Evolutionary conservation across 352 stramenopile species (phyloP).

Genomic region (Globisporangium irregulare): DNA sequence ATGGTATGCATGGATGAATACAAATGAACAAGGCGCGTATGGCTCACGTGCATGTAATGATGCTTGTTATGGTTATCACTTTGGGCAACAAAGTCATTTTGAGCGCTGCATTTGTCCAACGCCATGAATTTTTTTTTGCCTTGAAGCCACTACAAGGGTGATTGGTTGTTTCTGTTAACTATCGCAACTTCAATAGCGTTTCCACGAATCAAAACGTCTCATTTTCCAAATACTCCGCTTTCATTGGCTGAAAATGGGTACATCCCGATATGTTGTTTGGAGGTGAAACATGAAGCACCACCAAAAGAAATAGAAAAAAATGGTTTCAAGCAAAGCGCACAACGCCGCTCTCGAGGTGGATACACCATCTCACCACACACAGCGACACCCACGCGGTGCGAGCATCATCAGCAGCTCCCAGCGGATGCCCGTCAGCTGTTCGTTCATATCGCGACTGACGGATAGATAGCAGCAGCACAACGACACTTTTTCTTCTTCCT

Average conservation of each 20-base stretch:
- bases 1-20: background rate
- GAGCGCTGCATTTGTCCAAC: background rate
- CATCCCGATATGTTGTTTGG: background rate
- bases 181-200: constrained; percentile 15
- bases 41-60: background rate
- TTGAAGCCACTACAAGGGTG: background rate
- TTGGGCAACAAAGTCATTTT: background rate
- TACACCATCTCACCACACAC: background rate
- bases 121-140: background rate
- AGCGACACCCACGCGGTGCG: background rate
- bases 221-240: background rate
- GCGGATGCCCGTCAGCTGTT: too few species aligned
- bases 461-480: background rate
- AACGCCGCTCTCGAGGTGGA: background rate
- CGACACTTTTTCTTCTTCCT: background rate
- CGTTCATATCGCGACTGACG: too few species aligned
- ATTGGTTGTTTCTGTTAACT: background rate
- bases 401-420: background rate
- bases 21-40: background rate
- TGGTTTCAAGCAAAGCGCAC: background rate
- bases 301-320: background rate
- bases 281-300: background rate
- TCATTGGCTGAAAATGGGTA: constrained; percentile 2
- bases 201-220: constrained; percentile 1
- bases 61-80: background rate